phyloP scores from a whole-genome alignment of 1,284 basidiomycete genomes.

The Meira nashicola region DNA sequence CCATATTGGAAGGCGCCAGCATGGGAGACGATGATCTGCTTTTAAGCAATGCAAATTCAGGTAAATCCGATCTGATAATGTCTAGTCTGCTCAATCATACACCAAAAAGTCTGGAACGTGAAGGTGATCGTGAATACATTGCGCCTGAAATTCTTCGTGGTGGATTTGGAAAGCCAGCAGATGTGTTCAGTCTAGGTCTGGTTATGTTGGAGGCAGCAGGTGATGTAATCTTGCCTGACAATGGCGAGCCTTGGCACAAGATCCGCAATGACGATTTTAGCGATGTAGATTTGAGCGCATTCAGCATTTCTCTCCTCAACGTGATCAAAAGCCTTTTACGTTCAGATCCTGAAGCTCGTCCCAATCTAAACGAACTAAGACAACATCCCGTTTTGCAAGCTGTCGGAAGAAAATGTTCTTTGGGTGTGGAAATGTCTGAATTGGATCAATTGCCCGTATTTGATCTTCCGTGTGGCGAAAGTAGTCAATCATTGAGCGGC shows the following conservation, averaged over 20 bases:
- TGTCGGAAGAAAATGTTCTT: constrained; percentile 34
- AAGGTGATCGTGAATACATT: constrained; percentile 95
- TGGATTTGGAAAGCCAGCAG: constrained; percentile 89
- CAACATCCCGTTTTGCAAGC: constrained; percentile 30
- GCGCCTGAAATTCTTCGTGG: constrained; percentile 87
- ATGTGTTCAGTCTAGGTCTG: constrained; percentile 95
- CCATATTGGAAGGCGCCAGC: constrained; percentile 39
- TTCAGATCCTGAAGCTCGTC: constrained; percentile 33
- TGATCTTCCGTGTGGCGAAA: constrained; percentile 4
- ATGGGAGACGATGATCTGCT: constrained; percentile 21
- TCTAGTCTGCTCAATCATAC: background rate
- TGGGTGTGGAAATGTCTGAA: constrained; percentile 36
- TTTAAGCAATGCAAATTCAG: too few species aligned
- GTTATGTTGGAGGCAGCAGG: constrained; percentile 89
- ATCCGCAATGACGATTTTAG: constrained; percentile 86
- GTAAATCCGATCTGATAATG: constrained; percentile 4
- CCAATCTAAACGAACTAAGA: constrained; percentile 33
- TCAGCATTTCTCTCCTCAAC: constrained; percentile 52
- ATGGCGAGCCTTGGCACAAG: constrained; percentile 93
- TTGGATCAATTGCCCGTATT: constrained; percentile 46
- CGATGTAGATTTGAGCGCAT: constrained; percentile 70
- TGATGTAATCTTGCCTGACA: constrained; percentile 91
- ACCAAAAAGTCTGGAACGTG: constrained; percentile 60
- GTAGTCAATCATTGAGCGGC: background rate
- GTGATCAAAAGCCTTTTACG: constrained; percentile 36